Evolutionary conservation across 2,329 filamentous ascomycete species (phyloP).

Genomic region (Sporothrix brunneoviolacea): DNA sequence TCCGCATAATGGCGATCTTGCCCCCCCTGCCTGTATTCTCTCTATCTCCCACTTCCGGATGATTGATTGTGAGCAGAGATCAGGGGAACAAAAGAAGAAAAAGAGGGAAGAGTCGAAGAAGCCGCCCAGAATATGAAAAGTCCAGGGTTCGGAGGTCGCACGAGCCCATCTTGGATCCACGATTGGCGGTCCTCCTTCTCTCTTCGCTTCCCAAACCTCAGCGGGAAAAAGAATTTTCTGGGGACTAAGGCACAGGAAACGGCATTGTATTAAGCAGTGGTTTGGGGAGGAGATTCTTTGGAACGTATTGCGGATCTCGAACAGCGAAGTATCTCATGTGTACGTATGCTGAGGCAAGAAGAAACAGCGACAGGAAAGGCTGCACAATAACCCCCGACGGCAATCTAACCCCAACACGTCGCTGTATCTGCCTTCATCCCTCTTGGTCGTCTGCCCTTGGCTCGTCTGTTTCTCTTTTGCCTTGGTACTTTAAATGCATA

Average conservation of each 20-base stretch:
- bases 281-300: no score
- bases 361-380: neutral
- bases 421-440: neutral
- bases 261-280: no score
- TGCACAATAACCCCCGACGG: no score
- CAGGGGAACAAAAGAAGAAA: neutral
- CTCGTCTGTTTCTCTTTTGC: conserved; percentile 7
- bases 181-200: no score
- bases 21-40: neutral
- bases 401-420: neutral
- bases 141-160: neutral
- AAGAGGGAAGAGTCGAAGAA: neutral
- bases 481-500: conserved; percentile 7
- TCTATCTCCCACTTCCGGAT: neutral
- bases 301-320: no score
- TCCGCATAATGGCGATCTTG: conserved; percentile 11
- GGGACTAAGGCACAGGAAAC: no score
- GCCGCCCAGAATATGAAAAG: neutral
- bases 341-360: conserved; percentile 2
- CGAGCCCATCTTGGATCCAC: no score
- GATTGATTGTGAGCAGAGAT: neutral
- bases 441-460: neutral
- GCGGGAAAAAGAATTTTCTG: no score
- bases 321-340: no score
- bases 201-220: no score